Conservation (phyloP, 768 basidiomycete species). For the Kockovaella imperatae region DNA sequence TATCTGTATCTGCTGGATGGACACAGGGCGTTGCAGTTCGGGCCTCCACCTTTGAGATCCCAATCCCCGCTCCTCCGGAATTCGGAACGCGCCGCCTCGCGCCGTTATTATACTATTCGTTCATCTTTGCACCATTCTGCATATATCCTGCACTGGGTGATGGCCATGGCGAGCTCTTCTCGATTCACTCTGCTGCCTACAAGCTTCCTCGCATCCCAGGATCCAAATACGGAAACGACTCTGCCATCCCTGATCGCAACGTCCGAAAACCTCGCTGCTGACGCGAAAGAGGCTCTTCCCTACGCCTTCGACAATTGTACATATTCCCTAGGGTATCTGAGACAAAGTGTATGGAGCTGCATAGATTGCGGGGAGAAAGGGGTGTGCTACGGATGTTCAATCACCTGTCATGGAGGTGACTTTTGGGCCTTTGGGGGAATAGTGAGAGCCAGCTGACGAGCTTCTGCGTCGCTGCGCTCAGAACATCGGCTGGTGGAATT, state of each 20-base stretch:
- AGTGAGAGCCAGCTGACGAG: not conserved
- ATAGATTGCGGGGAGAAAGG: constrained; percentile 40
- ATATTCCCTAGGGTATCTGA: constrained; percentile 32
- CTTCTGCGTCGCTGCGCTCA: constrained; percentile 1
- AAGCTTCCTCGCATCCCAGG: constrained; percentile 5
- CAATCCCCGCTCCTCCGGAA: too few species aligned
- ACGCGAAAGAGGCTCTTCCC: constrained; percentile 40
- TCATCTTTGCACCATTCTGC: too few species aligned
- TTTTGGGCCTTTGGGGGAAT: not conserved
- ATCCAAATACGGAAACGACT: constrained; percentile 24
- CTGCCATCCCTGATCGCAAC: constrained; percentile 31
- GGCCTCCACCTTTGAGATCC: too few species aligned
- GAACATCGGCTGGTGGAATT: constrained; percentile 42
- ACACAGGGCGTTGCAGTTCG: too few species aligned
- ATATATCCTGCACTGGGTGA: too few species aligned
- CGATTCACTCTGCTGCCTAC: not conserved
- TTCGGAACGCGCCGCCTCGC: too few species aligned
- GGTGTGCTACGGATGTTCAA: constrained; percentile 43
- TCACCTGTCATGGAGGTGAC: constrained; percentile 42
- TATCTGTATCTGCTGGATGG: too few species aligned
- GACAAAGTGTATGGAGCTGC: constrained; percentile 40
- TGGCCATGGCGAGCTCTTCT: too few species aligned
- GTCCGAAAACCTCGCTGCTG: constrained; percentile 28
- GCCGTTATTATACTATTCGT: too few species aligned
- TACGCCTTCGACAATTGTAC: constrained; percentile 40